Base-by-base conservation (phyloP, 2,329 filamentous ascomycete genomes). In the Ophiostoma sp. region DNA sequence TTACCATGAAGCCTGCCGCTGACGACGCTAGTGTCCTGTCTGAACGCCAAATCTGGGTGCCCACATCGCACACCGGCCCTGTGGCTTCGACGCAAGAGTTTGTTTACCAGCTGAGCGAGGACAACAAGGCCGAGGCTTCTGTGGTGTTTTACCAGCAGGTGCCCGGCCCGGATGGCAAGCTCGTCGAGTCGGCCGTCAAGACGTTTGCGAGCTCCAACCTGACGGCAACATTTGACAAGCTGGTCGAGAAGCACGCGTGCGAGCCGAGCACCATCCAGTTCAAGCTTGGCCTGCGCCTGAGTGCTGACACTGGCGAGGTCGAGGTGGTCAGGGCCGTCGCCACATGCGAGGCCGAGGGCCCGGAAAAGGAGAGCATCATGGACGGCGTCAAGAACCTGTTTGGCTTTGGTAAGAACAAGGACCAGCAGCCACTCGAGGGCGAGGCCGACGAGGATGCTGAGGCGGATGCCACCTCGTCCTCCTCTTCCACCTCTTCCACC, bases 301-400 rank as follows among this genome's bases (percentile, higher is more conserved):
- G 87, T 78, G 85, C 87, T 66, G 86, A 92, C 48, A 89, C 93
- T 78, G 95, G 94, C 45, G 90, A 97, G 77, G 93, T 97, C 2
- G 92, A 95, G 75, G 87, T 98, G 70, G 82, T 88, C 72, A 89
- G 89, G 78, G 92, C 92, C n/a, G 87, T 87, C 73, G 91, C 96
- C 6, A 95, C 95, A 81, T 99, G 96, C 79, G 93, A 97, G 80
- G 89, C 92, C 33, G 93, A 97, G 70, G 87, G 87, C 4, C 81
- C 83, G 9, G 90, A 91, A 82, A 93, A 94, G 81, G 93, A 93
- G 76, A 91, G 92, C 70, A 88, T 98, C 68, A 93, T 98, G 66
- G 95, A 97, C 79, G 95, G 94, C 59, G 93, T 98, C 77, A 99
- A 99, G 87, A 97, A 95, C 76, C 89, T 98, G 75, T 97, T 99